Evolutionary conservation across 441 rosid species (phyloP).

Genomic region (Daphne laureola): DNA sequence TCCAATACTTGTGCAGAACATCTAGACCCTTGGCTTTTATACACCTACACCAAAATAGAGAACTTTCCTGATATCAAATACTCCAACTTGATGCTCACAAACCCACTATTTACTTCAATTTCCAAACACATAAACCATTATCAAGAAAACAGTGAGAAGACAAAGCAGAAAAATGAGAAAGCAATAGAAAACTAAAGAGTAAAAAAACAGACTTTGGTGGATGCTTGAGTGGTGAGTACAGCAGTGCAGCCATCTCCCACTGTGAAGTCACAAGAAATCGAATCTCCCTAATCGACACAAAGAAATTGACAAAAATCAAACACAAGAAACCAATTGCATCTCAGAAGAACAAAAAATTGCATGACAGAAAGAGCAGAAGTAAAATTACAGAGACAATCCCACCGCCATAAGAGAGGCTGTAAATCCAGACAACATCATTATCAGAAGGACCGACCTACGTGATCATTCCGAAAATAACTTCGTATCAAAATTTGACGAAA

Average conservation of each 20-base stretch:
- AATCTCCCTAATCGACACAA: conserved; percentile 53
- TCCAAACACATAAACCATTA: not conserved
- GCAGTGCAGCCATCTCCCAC: conserved; percentile 71
- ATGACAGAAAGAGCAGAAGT: not conserved
- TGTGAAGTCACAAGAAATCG: conserved; percentile 53
- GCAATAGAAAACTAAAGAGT: not conserved
- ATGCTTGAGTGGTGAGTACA: conserved; percentile 83
- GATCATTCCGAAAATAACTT: conserved; percentile 10
- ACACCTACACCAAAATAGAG: conserved; percentile 39
- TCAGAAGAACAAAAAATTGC: not conserved
- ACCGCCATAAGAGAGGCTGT: conserved; percentile 83
- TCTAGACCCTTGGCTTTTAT: conserved; percentile 71
- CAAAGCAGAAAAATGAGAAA: conserved; percentile 1
- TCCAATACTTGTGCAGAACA: conserved; percentile 61
- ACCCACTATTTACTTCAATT: conserved; percentile 6
- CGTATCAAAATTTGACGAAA: not conserved
- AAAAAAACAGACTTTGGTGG: conserved; percentile 59
- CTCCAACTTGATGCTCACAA: conserved; percentile 1
- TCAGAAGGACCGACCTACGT: conserved; percentile 64
- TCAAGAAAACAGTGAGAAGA: not conserved
- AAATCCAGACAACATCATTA: conserved; percentile 83
- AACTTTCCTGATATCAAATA: not conserved
- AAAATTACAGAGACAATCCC: conserved; percentile 80
- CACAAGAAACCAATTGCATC: not conserved
- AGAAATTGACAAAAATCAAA: conserved; percentile 2